Evolutionary conservation across 306 rosid species (phyloP).

Genomic region (Dryas drummondii): DNA sequence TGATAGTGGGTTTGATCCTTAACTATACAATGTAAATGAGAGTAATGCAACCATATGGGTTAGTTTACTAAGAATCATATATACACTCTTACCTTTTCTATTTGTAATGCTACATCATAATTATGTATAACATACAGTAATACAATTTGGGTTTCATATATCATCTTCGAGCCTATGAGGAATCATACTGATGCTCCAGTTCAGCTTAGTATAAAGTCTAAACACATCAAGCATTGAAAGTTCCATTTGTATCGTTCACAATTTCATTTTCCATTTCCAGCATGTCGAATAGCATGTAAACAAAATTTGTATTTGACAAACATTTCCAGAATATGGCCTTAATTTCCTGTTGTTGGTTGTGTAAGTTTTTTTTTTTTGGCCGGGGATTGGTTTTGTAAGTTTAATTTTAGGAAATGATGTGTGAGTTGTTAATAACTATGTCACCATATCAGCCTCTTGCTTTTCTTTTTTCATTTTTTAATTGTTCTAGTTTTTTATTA

Average conservation of each 20-base stretch:
- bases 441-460: no score
- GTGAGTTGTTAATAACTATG: background rate
- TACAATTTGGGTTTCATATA: no score
- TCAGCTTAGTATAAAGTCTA: no score
- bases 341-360: no score
- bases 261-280: background rate
- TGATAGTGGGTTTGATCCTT: background rate
- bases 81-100: background rate
- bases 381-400: no score
- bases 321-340: background rate
- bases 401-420: background rate
- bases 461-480: no score
- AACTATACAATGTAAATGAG: background rate
- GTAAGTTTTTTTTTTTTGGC: no score
- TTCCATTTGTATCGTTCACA: background rate
- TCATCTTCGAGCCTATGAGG: no score
- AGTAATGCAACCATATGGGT: background rate
- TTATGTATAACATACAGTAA: background rate
- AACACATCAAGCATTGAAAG: background rate
- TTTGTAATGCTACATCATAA: background rate
- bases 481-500: no score
- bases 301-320: background rate
- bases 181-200: no score
- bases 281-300: background rate
- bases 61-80: background rate